Conservation (phyloP, 176 grass and related monocot species). For the Dendrocalamus sinicus region DNA sequence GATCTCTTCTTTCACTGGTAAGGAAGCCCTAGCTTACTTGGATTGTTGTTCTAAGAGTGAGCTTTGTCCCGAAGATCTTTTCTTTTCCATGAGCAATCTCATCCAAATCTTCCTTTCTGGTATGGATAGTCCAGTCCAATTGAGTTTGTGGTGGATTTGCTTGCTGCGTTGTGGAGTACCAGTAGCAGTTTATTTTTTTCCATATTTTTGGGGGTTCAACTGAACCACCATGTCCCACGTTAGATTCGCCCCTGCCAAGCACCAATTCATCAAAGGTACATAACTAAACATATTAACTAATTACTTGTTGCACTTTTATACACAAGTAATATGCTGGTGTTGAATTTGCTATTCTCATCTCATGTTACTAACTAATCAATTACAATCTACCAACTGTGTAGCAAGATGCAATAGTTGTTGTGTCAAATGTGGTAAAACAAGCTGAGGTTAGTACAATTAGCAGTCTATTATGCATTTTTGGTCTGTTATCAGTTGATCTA, state of each 20-base stretch:
- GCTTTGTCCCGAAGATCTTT: too few species aligned
- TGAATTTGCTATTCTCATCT: slow-evolving; percentile 1
- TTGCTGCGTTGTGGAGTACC: too few species aligned
- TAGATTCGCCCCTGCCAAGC: not conserved
- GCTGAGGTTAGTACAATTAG: slow-evolving; percentile 25
- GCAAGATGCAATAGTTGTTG: not conserved
- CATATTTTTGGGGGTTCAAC: too few species aligned
- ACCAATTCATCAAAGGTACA: slow-evolving; percentile 45
- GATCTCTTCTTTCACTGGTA: too few species aligned
- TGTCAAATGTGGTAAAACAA: not conserved
- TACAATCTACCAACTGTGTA: slow-evolving; percentile 36
- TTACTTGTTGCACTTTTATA: not conserved
- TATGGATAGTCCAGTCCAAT: too few species aligned
- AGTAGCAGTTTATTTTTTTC: slow-evolving; percentile 1
- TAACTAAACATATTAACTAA: not conserved
- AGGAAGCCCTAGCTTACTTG: too few species aligned
- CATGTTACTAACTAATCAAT: slow-evolving; percentile 9
- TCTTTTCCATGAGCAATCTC: too few species aligned
- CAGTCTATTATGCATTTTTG: not conserved
- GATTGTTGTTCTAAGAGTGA: too few species aligned
- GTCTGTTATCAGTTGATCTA: not conserved
- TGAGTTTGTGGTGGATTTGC: too few species aligned
- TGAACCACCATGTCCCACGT: too few species aligned
- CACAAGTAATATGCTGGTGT: not conserved
- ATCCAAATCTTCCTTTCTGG: too few species aligned